A percentile compares a stretch with the other conserved stretches of the same genome.
phyloP scores from a whole-genome alignment of 2,329 filamentous ascomycete genomes.

The Trichophyton verrucosum region DNA sequence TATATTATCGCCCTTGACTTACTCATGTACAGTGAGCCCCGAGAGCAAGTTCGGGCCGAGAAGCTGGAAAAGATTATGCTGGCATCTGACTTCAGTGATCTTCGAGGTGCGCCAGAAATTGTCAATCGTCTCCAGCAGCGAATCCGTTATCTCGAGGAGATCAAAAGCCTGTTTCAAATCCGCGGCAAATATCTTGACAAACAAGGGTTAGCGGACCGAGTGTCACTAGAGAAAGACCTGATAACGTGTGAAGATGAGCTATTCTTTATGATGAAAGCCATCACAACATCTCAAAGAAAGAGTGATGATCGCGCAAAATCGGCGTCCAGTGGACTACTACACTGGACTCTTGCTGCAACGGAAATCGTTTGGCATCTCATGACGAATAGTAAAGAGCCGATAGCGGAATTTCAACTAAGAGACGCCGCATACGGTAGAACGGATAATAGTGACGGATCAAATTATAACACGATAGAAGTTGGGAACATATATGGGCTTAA shows the following conservation, averaged over 20 bases:
- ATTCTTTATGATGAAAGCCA: slow-evolving; percentile 99
- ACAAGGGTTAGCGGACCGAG: slow-evolving; percentile 79
- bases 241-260: slow-evolving; percentile 87
- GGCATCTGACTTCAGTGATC: slow-evolving; percentile 93
- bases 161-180: slow-evolving; percentile 91
- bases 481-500: slow-evolving; percentile 82
- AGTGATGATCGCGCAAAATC: slow-evolving; percentile 56
- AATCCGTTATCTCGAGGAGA: slow-evolving; percentile 86
- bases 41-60: slow-evolving; percentile 95
- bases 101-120: slow-evolving; percentile 86
- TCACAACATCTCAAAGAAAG: slow-evolving; percentile 87
- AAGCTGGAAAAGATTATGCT: slow-evolving; percentile 97
- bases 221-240: slow-evolving; percentile 80
- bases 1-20: slow-evolving; percentile 97
- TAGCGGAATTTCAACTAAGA: slow-evolving; percentile 86
- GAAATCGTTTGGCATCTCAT: slow-evolving; percentile 98
- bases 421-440: slow-evolving; percentile 89
- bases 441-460: slow-evolving; percentile 93
- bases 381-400: slow-evolving; percentile 68
- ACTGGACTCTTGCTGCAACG: slow-evolving; percentile 85
- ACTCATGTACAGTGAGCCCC: slow-evolving; percentile 85
- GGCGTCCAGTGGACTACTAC: slow-evolving; percentile 65
- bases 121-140: slow-evolving; percentile 82
- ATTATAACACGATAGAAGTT: slow-evolving; percentile 82
- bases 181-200: slow-evolving; percentile 78